Conservation (phyloP, 257 asterid genomes). For the Craterostigma plantagineum region DNA sequence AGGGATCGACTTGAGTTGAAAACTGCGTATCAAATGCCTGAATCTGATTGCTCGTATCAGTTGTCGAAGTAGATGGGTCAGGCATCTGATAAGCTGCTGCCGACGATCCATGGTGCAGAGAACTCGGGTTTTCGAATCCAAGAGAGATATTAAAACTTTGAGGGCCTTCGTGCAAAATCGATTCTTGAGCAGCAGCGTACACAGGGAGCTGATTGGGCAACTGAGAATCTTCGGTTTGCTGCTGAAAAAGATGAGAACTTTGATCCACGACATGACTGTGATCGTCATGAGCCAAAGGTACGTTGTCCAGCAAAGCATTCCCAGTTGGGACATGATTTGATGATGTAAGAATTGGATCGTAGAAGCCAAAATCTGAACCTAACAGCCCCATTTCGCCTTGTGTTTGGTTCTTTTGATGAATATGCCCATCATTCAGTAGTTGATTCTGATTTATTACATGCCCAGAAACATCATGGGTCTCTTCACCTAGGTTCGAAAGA, state of each 20-base stretch:
- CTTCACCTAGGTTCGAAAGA: too few species aligned
- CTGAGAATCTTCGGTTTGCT: constrained; percentile 6
- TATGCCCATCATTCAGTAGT: too few species aligned
- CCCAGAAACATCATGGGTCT: too few species aligned
- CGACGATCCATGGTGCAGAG: too few species aligned
- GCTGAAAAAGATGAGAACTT: constrained; percentile 11
- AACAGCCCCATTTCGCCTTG: too few species aligned
- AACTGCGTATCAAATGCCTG: constrained; percentile 8
- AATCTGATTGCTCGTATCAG: neutral
- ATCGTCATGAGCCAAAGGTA: neutral
- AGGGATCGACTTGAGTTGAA: constrained; percentile 7
- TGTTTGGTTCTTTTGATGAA: too few species aligned
- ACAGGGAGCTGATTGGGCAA: neutral
- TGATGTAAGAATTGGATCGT: too few species aligned
- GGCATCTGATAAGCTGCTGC: constrained; percentile 1
- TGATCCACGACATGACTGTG: constrained; percentile 3
- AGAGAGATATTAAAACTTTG: neutral
- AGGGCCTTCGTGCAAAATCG: constrained; percentile 10
- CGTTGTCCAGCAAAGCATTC: neutral
- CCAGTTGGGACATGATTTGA: constrained; percentile 1
- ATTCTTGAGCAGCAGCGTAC: constrained; percentile 3
- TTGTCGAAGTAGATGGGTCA: constrained; percentile 4
- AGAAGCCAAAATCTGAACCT: too few species aligned
- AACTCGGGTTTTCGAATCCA: neutral
- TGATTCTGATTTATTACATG: too few species aligned